Base-by-base conservation (phyloP, 1,284 basidiomycete genomes). In the Phylloporus sp. region DNA sequence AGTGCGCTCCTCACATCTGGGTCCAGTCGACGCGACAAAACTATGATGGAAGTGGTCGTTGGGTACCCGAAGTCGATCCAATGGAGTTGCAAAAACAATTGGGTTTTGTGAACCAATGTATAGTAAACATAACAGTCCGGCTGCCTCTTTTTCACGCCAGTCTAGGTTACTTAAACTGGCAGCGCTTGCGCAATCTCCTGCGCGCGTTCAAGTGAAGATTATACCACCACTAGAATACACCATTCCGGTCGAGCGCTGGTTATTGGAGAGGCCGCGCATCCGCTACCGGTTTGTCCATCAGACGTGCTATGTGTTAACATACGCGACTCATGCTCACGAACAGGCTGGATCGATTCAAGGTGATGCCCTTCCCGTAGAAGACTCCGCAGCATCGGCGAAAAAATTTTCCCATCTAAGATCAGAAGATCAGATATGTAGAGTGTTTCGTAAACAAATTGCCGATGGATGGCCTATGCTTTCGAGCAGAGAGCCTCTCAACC, bases 271-370 rank as follows among this genome's bases (percentile, higher is more conserved):
- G 84, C 82, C 2, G 84, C 82, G 1, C 85, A 87, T 66, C 82
- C 84, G 4, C 70, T 85, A 34, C 80, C 82, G n/a, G 85, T 86
- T 67, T 68, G 82, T 75, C 28, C 20, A 37, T 37, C 12, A 34
- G 32, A 57, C 15, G 1, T 29, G 13, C 26, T 39, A 18, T 13
- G 37, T 42, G 34, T 28, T 42, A 24, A 39, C n/a, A 7, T 34
- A n/a, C 13, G 51, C 15, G 28, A 40, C 64, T 29, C 42, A 22
- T 49, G 34, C 29, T 51, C 37, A 39, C 60, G 44, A 20, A 12
- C 67, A 89, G 86, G 77, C 81, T 22, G 86, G 86, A 17, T 80
- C 83, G 0, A 74, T 83, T 15, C 87, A 89, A 70, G 76, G 79
- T 11, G 73, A 78, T 22, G 81, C 81, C 12, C 81, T 88, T 73